Base-by-base conservation (phyloP, 352 stramenopile species). In the Phytophthora palmivora region DNA sequence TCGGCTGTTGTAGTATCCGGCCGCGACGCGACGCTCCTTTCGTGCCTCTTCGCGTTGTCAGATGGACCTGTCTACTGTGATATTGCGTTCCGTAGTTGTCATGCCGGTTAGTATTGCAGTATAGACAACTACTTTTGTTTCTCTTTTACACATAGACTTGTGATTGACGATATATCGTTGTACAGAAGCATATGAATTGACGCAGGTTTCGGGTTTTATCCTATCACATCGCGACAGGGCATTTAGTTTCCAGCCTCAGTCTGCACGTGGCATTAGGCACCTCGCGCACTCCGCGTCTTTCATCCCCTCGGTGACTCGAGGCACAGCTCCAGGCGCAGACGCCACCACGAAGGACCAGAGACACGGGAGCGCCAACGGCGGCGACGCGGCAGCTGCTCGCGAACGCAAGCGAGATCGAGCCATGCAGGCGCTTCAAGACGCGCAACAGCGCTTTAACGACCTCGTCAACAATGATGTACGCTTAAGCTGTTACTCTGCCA, bases 361-460 rank as follows among this genome's bases (percentile, higher is more conserved):
- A 46, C 51, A 58, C 28, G 46, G n/a, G 39, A 66, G 52, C 49
- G 54, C 21, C 39, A 62, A 52, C 46, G 50, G 49, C n/a, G n/a
- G n/a, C 60, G 66, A 44, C 30, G 51, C 51, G 11, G 46, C 58
- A 51, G 64, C 50, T 18, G 58, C 65, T 62, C 67, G 72, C 50
- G 67, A 83, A 55, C 71, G 74, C 71, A 84, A 81, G 65, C 72
- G 75, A 48, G 75, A 84, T 45, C 72, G 75, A 52, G 72, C 74
- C 45, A 83, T 91, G 82, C 82, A 92, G 65, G 78, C 82, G 57
- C 67, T 91, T 32, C 84, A 91, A 58, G 84, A 89, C 70, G 84
- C 84, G 60, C 80, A 89, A 45, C 80, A 92, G 72, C 79, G 83
- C 50, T 84, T 92, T 66, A 92, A 81, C 34, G 83, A 92, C 64